Percentiles rank a stretch among this genome's conserved stretches.
phyloP scores from a whole-genome alignment of 345 rosid species.

The Eucalyptus regnans region DNA sequence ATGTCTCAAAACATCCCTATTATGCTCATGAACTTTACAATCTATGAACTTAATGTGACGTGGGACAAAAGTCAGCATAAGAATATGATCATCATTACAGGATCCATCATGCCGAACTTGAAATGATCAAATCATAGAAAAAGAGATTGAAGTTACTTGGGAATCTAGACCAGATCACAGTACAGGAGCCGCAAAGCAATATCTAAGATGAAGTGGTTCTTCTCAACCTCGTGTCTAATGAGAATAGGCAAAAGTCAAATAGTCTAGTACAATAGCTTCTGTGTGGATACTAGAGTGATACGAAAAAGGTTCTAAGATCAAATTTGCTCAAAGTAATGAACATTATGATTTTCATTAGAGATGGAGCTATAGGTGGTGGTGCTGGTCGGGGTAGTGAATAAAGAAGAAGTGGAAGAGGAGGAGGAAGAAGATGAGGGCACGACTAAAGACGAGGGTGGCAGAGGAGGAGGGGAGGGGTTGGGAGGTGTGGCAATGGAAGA shows the following conservation, averaged over 20 bases:
- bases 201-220: background rate
- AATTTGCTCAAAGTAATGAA: slow-evolving; percentile 20
- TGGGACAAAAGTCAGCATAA: background rate
- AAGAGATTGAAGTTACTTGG: background rate
- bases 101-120: background rate
- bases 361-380: slow-evolving; percentile 32
- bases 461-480: slow-evolving; percentile 15
- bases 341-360: slow-evolving; percentile 24
- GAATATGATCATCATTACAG: background rate
- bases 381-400: slow-evolving; percentile 25
- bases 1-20: background rate
- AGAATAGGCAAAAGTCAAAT: background rate
- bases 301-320: background rate
- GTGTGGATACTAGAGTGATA: background rate
- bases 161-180: background rate
- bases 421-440: slow-evolving; percentile 23
- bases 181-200: background rate
- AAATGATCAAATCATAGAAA: background rate
- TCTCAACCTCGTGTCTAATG: background rate
- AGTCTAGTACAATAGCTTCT: background rate
- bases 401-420: slow-evolving; percentile 9
- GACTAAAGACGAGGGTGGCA: slow-evolving; percentile 16
- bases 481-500: slow-evolving; percentile 2
- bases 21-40: background rate
- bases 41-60: background rate